These are phyloP conservation scores for Caryopteris hybrid DNA, from an alignment of 305 asterid genomes.

Conservation along the genomic window DNA sequence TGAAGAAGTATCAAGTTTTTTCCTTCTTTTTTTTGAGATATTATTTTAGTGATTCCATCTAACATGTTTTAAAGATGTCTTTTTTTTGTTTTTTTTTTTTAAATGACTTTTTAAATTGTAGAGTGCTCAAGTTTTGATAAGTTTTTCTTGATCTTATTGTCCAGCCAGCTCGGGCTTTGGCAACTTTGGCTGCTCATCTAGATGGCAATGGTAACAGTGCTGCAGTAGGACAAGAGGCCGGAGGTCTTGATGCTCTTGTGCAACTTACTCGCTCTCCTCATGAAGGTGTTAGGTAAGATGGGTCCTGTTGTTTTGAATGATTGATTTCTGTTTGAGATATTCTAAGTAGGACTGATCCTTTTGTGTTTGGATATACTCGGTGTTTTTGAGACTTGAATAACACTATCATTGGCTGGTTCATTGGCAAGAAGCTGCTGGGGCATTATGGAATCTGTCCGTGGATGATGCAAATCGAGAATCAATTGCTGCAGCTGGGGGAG, in stretches of 20 bases:
- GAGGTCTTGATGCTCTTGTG: slow-evolving; percentile 90
- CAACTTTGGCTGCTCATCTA: slow-evolving; percentile 95
- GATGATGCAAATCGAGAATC: slow-evolving; percentile 96
- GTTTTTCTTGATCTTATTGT: slow-evolving; percentile 8
- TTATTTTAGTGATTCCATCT: slow-evolving; percentile 4
- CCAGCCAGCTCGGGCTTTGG: slow-evolving; percentile 94
- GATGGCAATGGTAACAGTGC: slow-evolving; percentile 86
- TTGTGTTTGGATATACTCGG: background rate
- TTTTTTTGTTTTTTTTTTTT: too few relatives aligned
- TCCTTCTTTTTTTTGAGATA: background rate
- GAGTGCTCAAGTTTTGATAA: slow-evolving; percentile 9
- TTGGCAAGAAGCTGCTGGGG: slow-evolving; percentile 99
- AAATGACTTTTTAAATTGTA: too few relatives aligned
- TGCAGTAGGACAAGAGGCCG: slow-evolving; percentile 80
- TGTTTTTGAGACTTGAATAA: background rate
- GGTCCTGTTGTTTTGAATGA: background rate
- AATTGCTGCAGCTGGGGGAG: slow-evolving; percentile 90
- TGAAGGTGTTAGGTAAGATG: slow-evolving; percentile 82
- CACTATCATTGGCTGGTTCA: slow-evolving; percentile 14
- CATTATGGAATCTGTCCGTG: slow-evolving; percentile 93
- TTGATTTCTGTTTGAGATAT: slow-evolving; percentile 4
- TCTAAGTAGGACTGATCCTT: background rate
- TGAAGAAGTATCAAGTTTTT: background rate
- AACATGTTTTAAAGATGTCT: too few relatives aligned
- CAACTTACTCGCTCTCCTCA: slow-evolving; percentile 72